Conservation (phyloP, 176 grass and related monocot species). For the Typha latifolia region DNA sequence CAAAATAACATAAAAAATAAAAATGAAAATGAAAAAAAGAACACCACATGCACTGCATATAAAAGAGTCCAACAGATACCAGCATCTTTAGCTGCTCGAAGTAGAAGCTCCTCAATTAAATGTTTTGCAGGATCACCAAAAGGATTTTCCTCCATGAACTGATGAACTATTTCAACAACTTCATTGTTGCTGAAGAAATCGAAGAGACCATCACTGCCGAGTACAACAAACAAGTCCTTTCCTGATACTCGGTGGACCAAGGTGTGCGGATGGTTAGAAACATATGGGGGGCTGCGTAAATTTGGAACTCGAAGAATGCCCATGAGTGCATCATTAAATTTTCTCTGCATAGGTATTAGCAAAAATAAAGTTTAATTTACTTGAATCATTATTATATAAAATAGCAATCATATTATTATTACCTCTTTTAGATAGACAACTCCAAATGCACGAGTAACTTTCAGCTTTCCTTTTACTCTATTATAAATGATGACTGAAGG, state of each 20-base stretch:
- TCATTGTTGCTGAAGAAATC: conserved; percentile 92
- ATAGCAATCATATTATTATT: neutral
- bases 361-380: neutral
- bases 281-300: conserved; percentile 66
- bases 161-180: conserved; percentile 73
- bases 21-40: neutral
- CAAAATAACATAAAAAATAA: no score
- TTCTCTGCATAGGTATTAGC: conserved; percentile 29
- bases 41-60: neutral
- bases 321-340: conserved; percentile 90
- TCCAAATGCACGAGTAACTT: conserved; percentile 94
- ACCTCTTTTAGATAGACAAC: conserved; percentile 96
- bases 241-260: conserved; percentile 55
- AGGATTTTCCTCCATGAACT: conserved; percentile 69
- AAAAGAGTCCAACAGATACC: conserved; percentile 34
- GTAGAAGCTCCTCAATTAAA: conserved; percentile 74
- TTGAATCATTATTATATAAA: neutral
- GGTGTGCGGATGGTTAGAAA: conserved; percentile 78
- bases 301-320: conserved; percentile 87
- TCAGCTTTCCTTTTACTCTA: conserved; percentile 94
- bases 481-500: conserved; percentile 49
- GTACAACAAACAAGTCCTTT: conserved; percentile 80
- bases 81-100: conserved; percentile 79
- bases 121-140: conserved; percentile 85
- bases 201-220: conserved; percentile 93